phyloP scores from a whole-genome alignment of 495 filamentous ascomycete genomes.

The Parathielavia hyrcaniae region DNA sequence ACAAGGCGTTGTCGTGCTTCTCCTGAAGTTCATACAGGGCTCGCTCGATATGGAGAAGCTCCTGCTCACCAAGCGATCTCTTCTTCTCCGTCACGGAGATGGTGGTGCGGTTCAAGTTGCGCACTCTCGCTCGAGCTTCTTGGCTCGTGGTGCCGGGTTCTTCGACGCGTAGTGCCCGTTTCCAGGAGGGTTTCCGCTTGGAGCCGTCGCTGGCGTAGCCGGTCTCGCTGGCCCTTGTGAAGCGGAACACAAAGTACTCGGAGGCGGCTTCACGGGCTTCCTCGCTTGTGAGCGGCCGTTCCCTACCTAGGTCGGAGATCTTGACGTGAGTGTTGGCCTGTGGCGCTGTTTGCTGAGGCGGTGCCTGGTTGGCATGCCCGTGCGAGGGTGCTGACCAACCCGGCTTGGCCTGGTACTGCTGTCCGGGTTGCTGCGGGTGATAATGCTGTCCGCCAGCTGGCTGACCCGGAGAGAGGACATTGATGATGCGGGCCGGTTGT shows the following conservation, averaged over 20 bases:
- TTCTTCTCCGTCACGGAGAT: constrained; percentile 27
- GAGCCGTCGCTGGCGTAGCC: constrained; percentile 26
- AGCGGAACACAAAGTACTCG: constrained; percentile 30
- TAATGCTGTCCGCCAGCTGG: not conserved
- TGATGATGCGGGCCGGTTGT: not conserved
- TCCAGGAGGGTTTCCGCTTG: constrained; percentile 28
- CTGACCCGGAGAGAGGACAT: too few relatives aligned
- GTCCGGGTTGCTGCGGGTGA: not conserved
- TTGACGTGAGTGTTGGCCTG: constrained; percentile 9
- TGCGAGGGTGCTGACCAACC: not conserved
- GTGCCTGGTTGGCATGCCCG: not conserved
- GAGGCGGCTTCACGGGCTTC: constrained; percentile 31
- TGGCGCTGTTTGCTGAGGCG: not conserved
- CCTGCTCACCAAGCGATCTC: constrained; percentile 20
- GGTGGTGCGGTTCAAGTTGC: constrained; percentile 27
- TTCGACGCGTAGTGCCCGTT: constrained; percentile 20
- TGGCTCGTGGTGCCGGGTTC: constrained; percentile 25
- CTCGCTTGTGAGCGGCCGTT: constrained; percentile 19
- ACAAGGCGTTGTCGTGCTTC: constrained; percentile 23
- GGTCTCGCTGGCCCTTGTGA: constrained; percentile 24
- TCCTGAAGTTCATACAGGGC: constrained; percentile 21
- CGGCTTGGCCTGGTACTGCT: not conserved
- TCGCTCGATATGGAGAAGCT: constrained; percentile 33
- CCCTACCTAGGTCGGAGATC: constrained; percentile 18
- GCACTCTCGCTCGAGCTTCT: constrained; percentile 27